Conservation (phyloP, 768 basidiomycete species). For the Leccinum subgranulosum region DNA sequence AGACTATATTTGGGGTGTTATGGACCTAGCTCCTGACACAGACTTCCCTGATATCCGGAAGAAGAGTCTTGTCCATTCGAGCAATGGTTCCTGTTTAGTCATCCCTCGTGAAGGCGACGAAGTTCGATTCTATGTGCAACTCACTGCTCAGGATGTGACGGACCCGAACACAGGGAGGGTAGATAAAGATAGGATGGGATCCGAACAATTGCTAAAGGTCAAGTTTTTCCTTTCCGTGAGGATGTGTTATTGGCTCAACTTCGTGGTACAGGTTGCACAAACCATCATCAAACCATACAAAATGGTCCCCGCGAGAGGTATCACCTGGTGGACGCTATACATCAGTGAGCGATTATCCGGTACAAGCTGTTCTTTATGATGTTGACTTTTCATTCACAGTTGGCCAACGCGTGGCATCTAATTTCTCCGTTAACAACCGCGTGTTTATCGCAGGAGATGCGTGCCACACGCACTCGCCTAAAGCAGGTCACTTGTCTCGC, state of each 20-base stretch:
- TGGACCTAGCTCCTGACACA: constrained; percentile 46
- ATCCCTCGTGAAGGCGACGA: constrained; percentile 50
- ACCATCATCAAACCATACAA: constrained; percentile 40
- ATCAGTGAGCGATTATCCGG: constrained; percentile 33
- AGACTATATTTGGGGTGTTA: constrained; percentile 44
- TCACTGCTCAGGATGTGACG: constrained; percentile 38
- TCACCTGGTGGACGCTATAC: constrained; percentile 52
- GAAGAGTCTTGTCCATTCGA: constrained; percentile 47
- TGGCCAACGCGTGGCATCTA: constrained; percentile 53
- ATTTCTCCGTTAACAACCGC: constrained; percentile 45
- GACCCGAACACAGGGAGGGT: constrained; percentile 39
- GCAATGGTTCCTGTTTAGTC: constrained; percentile 47
- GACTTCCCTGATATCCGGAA: constrained; percentile 56
- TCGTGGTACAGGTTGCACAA: constrained; percentile 34
- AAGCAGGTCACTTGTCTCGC: constrained; percentile 33
- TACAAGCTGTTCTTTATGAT: background rate
- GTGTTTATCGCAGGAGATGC: constrained; percentile 59
- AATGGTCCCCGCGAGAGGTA: constrained; percentile 28
- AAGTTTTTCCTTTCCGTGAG: background rate
- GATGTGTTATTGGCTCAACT: background rate
- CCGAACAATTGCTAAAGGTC: constrained; percentile 41
- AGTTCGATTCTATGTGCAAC: constrained; percentile 51
- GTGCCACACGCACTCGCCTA: constrained; percentile 45
- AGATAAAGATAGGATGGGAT: constrained; percentile 37
- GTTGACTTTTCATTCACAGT: constrained; percentile 30